Evolutionary conservation across 2,329 filamentous ascomycete genomes (phyloP).

Genomic region (Aotearoamyces nothofagi): DNA sequence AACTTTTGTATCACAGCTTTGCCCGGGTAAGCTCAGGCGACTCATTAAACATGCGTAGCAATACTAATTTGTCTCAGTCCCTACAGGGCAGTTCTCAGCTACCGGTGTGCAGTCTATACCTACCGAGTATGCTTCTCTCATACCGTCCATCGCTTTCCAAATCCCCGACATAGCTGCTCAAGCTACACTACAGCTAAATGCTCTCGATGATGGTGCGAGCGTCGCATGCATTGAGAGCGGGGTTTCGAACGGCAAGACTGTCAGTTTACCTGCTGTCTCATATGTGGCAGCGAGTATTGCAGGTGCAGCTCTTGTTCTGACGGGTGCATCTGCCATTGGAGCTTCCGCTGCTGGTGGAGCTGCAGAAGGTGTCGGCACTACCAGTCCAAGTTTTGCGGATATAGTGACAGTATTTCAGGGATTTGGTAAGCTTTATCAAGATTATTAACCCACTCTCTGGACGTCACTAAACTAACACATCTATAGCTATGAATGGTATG

Average conservation of each 20-base stretch:
- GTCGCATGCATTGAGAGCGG: constrained; percentile 73
- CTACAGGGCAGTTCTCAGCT: constrained; percentile 58
- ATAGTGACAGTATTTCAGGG: constrained; percentile 84
- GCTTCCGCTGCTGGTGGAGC: constrained; percentile 35
- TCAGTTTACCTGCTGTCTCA: constrained; percentile 58
- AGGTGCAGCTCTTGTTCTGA: constrained; percentile 64
- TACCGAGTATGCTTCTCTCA: constrained; percentile 51
- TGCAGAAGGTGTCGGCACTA: constrained; percentile 41
- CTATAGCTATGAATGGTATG: constrained; percentile 96
- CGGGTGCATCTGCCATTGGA: constrained; percentile 54
- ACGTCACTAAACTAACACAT: too few relatives aligned
- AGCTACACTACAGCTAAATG: constrained; percentile 62
- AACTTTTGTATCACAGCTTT: constrained; percentile 59
- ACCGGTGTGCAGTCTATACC: constrained; percentile 59
- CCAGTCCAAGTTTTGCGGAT: constrained; percentile 75
- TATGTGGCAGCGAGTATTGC: constrained; percentile 77
- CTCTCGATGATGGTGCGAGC: constrained; percentile 39
- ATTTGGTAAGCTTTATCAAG: too few relatives aligned
- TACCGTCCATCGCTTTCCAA: constrained; percentile 79
- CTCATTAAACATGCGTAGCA: constrained; percentile 1
- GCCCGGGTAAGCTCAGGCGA: constrained; percentile 47
- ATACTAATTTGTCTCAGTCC: constrained; percentile 34
- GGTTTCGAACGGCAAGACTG: constrained; percentile 78
- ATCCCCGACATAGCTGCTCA: constrained; percentile 81
- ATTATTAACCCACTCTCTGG: too few relatives aligned